Base-by-base conservation (phyloP, 2,329 filamentous ascomycete genomes). In the Xylaria multiplex region DNA sequence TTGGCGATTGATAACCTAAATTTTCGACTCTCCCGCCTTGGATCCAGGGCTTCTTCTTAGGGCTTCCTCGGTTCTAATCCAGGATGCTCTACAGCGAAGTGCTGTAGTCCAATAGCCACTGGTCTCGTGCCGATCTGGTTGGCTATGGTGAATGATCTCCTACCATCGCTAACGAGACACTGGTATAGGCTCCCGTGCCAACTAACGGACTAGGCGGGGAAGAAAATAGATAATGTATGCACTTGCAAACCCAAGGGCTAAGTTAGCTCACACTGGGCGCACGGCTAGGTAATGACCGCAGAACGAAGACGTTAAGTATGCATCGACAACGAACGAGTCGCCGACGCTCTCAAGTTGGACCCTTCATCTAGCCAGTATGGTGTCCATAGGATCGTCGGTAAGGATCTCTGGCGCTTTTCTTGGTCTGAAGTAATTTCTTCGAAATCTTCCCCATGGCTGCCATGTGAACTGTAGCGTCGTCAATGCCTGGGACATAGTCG, bases 401-500 rank as follows among this genome's bases (percentile, higher is more conserved):
- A 13, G 77, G 72, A 16, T 77, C 74, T 66, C 76, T 75, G 54
- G 71, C 65, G 37, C 71, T 64, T 72, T 78, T 78, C 73, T 77
- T 77, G 66, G 74, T 68, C 30, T 72, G 68, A 30, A 75, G 70
- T 45, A 82, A 70, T 69, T 78, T 78, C 70, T 78, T 76, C 54
- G 79, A 80, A 68, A 88, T 84, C 77, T 83, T 85, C 53, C 80
- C 78, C 83, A 88, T 86, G 72, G 82, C 80, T 59, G 77, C 74
- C 48, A 88, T 78, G 67, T 82, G 84, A 53, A 79, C 80, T 77
- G 85, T 82, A 57, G 85, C 82, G 64, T 82, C 81, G 66, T 77
- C 78, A 72, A 90, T 82, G 62, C 85, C 83, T 67, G 86, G 81
- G 67, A 87, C 77, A 68, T 84, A 85, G 67, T 85, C 81, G 59